phyloP scores from a whole-genome alignment of 768 basidiomycete genomes.

The Boletus rubropictus region DNA sequence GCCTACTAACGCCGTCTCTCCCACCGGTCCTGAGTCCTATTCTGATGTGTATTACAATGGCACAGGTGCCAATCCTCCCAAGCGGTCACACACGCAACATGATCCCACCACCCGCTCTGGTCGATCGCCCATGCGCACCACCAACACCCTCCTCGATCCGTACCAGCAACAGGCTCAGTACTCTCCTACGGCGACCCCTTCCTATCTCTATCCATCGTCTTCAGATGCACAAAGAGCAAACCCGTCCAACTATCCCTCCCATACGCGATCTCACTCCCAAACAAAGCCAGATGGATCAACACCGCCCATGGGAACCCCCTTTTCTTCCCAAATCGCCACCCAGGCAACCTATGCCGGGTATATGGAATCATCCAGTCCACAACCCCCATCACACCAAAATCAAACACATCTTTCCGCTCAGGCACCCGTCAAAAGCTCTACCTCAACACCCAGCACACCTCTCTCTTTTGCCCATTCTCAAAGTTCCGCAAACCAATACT shows the following conservation, averaged over 20 bases:
- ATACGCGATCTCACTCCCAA: slow-evolving; percentile 54
- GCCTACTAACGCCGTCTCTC: slow-evolving; percentile 33
- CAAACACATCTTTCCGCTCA: slow-evolving; percentile 50
- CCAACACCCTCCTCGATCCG: slow-evolving; percentile 57
- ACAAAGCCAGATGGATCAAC: slow-evolving; percentile 47
- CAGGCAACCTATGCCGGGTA: slow-evolving; percentile 46
- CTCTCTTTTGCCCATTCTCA: slow-evolving; percentile 58
- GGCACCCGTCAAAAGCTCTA: slow-evolving; percentile 45
- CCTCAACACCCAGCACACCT: slow-evolving; percentile 68
- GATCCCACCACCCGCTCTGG: slow-evolving; percentile 46
- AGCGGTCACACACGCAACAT: slow-evolving; percentile 50
- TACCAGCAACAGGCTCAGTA: slow-evolving; percentile 64
- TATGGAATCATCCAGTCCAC: slow-evolving; percentile 61
- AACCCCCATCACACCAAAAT: slow-evolving; percentile 44
- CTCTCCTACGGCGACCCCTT: slow-evolving; percentile 47
- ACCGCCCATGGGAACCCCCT: slow-evolving; percentile 46
- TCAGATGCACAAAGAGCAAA: slow-evolving; percentile 37
- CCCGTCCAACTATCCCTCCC: slow-evolving; percentile 46
- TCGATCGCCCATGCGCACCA: slow-evolving; percentile 60
- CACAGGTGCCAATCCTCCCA: slow-evolving; percentile 43
- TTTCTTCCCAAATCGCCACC: slow-evolving; percentile 46
- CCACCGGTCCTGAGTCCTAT: slow-evolving; percentile 41
- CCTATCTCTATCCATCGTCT: slow-evolving; percentile 40
- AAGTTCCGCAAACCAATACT: slow-evolving; percentile 48
- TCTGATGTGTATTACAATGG: slow-evolving; percentile 61